phyloP scores from a whole-genome alignment of 2,329 filamentous ascomycete species.

The Cytospora paraplurivora region DNA sequence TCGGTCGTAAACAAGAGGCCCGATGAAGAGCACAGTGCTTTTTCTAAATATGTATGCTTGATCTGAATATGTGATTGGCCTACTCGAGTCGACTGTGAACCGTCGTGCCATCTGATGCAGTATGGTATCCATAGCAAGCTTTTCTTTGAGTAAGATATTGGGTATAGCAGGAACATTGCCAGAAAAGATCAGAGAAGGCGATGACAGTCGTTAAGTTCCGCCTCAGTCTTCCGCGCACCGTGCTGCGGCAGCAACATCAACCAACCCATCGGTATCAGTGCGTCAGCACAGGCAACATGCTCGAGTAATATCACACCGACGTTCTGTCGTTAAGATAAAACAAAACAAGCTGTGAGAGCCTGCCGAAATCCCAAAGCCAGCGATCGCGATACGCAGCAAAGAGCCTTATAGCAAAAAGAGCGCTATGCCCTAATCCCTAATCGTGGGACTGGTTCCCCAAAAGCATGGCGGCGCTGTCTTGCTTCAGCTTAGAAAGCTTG shows the following conservation, averaged over 20 bases:
- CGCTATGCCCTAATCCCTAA: neutral
- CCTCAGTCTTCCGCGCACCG: neutral
- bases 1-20: no score
- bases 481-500: conserved; percentile 57
- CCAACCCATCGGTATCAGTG: neutral
- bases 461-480: conserved; percentile 60
- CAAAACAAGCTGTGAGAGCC: neutral
- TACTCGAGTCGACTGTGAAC: neutral
- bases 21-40: neutral
- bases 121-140: neutral
- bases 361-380: neutral
- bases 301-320: neutral
- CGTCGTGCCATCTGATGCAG: neutral
- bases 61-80: neutral
- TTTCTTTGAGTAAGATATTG: neutral
- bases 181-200: neutral
- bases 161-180: neutral
- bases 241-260: neutral
- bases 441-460: conserved; percentile 43
- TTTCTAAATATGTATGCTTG: neutral
- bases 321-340: neutral
- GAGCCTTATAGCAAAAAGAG: neutral
- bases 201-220: neutral
- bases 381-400: neutral
- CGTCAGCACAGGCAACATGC: neutral